Base-by-base conservation (phyloP, 1,284 basidiomycete species). In the Pseudozyma thailandica region DNA sequence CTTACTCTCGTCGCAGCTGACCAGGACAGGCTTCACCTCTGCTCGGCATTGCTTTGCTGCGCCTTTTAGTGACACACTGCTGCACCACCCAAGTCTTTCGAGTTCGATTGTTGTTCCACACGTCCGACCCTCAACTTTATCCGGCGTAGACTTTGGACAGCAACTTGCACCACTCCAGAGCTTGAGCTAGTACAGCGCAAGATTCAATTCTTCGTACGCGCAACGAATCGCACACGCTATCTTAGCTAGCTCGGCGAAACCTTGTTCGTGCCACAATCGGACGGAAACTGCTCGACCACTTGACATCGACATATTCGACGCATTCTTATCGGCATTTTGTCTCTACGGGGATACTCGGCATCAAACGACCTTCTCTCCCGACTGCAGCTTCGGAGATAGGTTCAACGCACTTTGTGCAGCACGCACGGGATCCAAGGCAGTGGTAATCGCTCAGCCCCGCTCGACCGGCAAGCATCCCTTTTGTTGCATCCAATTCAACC, bases 381-480 rank as follows among this genome's bases (percentile, higher is more conserved):
- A 25, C 33, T 35, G 26, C 30, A 20, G 21, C 28, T 42, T 48
- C 56, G 56, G 63, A 59, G 51, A 51, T 65, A 66, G 63, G 20
- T 23, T 21, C 39, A 10, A 18, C 39, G 20, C 39, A 18, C 20
- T n/a, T n/a, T n/a, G n/a, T n/a, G n/a, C n/a, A n/a, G n/a, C n/a
- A n/a, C n/a, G n/a, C n/a, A n/a, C n/a, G n/a, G n/a, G 21, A 55
- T 16, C 63, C 63, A 60, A 49, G 23, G 21, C 28, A 51, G 56
- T 52, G 57, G 63, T 66, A 59, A 52, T 43, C 20, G 43, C 37
- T 51, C 23, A 50, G 51, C 39, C 43, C 48, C 52, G 35, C 41
- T 43, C 42, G 15, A 49, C 28, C 52, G 52, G 49, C 21, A 38
- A 38, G 38, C 38, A 35, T 47, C 33, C 49, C 52, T 52, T 44